phyloP scores from a whole-genome alignment of 2,329 filamentous ascomycete genomes.

The Colletotrichum limetticola region DNA sequence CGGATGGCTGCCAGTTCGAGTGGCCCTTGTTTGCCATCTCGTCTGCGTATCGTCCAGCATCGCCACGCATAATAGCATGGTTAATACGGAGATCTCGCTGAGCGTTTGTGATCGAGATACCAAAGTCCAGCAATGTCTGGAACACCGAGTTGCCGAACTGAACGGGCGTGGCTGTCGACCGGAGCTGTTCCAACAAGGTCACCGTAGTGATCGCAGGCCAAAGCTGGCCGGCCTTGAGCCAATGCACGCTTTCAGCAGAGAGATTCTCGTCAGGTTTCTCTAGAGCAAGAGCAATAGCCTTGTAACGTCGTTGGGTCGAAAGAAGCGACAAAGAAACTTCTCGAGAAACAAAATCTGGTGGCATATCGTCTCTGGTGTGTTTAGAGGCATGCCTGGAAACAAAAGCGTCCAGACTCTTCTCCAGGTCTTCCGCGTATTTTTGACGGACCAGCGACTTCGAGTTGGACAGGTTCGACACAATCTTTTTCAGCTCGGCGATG shows the following conservation, averaged over 20 bases:
- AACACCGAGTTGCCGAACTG: constrained; percentile 49
- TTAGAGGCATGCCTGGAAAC: constrained; percentile 9
- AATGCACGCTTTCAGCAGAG: constrained; percentile 42
- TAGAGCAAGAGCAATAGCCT: not conserved
- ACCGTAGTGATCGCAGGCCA: constrained; percentile 58
- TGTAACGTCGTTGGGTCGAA: constrained; percentile 6
- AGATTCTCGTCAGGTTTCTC: not conserved
- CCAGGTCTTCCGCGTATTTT: constrained; percentile 48
- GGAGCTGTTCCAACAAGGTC: constrained; percentile 59
- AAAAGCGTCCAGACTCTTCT: constrained; percentile 42
- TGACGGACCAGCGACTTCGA: constrained; percentile 47
- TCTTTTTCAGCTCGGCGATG: constrained; percentile 39
- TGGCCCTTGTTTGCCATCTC: constrained; percentile 63
- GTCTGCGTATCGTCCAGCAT: constrained; percentile 46
- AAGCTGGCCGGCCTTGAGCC: constrained; percentile 53
- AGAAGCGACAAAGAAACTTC: not conserved
- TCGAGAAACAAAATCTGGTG: not conserved
- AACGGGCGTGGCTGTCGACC: constrained; percentile 41
- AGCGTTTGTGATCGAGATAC: constrained; percentile 51
- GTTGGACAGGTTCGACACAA: constrained; percentile 43
- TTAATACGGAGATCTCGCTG: constrained; percentile 58
- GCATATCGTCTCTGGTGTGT: not conserved
- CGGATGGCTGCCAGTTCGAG: constrained; percentile 64
- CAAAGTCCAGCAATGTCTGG: constrained; percentile 54
- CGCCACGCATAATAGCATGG: constrained; percentile 41